Conservation (phyloP, 2,329 filamentous ascomycete species). For the Pyrenophora seminiperda region DNA sequence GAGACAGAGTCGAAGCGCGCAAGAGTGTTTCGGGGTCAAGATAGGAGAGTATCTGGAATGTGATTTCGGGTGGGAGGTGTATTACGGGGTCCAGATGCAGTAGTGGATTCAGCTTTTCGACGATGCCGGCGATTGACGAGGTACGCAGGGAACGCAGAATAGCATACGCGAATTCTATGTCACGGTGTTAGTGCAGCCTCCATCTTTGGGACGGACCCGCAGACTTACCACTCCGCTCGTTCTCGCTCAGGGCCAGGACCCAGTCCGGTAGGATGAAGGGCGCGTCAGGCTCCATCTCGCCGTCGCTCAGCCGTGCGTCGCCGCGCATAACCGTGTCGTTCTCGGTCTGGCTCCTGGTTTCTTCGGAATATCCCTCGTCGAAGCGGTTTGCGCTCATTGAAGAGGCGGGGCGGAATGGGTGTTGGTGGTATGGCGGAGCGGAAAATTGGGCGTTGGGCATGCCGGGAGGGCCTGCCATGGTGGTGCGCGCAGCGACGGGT, state of each 20-base stretch:
- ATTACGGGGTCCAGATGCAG: constrained; percentile 92
- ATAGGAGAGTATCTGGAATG: constrained; percentile 84
- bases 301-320: constrained; percentile 42
- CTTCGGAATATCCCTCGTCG: constrained; percentile 88
- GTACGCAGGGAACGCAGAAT: constrained; percentile 80
- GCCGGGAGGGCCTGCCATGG: constrained; percentile 42
- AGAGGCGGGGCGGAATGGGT: constrained; percentile 43
- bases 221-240: constrained; percentile 59
- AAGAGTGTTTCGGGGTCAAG: constrained; percentile 82
- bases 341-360: constrained; percentile 59
- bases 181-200: constrained; percentile 7
- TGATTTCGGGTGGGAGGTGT: constrained; percentile 87
- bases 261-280: constrained; percentile 57
- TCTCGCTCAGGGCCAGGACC: constrained; percentile 60
- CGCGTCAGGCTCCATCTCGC: constrained; percentile 40
- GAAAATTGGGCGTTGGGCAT: constrained; percentile 35
- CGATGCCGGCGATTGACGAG: constrained; percentile 77
- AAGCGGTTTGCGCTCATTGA: constrained; percentile 54
- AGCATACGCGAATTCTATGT: constrained; percentile 76
- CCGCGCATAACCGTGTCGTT: constrained; percentile 49
- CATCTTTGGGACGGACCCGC: background rate
- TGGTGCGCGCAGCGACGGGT: constrained; percentile 17
- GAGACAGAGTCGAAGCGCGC: constrained; percentile 76
- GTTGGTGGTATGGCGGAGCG: constrained; percentile 39
- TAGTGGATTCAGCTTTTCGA: constrained; percentile 77